A percentile compares a stretch with the other conserved stretches of the same genome.
phyloP scores from a whole-genome alignment of 768 basidiomycete genomes.

The Mrakia hoshinonis region DNA sequence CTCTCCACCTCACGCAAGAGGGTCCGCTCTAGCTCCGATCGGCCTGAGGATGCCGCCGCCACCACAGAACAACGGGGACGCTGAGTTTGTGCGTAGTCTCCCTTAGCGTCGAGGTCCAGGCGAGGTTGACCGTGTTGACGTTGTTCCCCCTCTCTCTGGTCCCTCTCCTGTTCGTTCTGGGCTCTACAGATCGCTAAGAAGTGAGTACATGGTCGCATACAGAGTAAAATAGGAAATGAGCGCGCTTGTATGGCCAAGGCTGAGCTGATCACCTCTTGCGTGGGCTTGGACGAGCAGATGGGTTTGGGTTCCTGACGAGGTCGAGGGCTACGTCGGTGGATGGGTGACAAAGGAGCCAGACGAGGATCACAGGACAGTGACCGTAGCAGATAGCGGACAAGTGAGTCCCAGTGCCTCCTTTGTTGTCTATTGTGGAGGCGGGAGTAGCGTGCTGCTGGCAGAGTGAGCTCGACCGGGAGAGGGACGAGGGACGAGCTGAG shows the following conservation, averaged over 20 bases:
- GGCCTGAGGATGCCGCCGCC: background rate
- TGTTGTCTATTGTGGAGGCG: background rate
- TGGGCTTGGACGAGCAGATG: constrained; percentile 18
- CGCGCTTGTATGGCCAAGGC: background rate
- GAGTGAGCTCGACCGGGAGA: background rate
- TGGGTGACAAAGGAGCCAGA: constrained; percentile 26
- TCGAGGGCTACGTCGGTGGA: constrained; percentile 28
- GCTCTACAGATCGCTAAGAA: constrained; percentile 24
- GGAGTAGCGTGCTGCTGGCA: background rate
- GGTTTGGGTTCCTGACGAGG: constrained; percentile 28
- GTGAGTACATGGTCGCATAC: too few species aligned
- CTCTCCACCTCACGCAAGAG: background rate
- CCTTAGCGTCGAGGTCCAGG: too few species aligned
- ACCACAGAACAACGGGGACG: constrained; percentile 24
- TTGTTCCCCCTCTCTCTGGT: background rate
- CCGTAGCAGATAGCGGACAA: constrained; percentile 4
- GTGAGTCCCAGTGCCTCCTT: background rate
- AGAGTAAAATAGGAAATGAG: too few species aligned
- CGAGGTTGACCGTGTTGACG: background rate
- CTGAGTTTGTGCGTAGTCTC: constrained; percentile 18
- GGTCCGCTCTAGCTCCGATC: background rate
- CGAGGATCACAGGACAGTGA: constrained; percentile 6
- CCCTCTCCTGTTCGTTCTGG: background rate
- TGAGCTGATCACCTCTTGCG: background rate
- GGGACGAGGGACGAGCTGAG: too few species aligned